A percentile compares a stretch with the other conserved stretches of the same genome.
phyloP scores from a whole-genome alignment of 169 alveolate species.

The Pseudocohnilembus persalinus region DNA sequence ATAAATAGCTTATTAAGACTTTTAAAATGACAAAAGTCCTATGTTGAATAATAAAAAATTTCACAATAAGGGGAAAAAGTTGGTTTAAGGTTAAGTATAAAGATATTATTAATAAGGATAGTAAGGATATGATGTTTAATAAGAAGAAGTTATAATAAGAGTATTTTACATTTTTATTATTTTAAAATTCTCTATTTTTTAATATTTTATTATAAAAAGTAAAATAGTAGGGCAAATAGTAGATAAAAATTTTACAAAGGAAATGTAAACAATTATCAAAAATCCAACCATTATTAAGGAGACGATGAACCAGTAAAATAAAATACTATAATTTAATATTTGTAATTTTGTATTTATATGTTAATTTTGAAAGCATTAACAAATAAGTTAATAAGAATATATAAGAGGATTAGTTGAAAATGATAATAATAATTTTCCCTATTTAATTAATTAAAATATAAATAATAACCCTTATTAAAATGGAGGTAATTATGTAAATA shows the following conservation, averaged over 20 bases:
- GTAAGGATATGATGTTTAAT: neutral
- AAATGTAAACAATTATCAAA: neutral
- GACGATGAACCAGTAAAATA: constrained; percentile 9
- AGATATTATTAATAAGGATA: neutral
- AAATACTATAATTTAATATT: neutral
- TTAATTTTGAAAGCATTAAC: neutral
- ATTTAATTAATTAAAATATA: no score
- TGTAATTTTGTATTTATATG: neutral
- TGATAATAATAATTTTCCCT: neutral
- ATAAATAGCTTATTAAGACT: no score
- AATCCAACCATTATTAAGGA: neutral
- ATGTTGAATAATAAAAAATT: neutral
- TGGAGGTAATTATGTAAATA: no score
- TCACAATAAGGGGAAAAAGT: neutral
- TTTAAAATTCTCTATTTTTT: neutral
- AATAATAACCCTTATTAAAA: no score
- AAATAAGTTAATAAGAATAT: neutral
- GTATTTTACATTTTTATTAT: neutral
- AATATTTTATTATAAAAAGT: neutral
- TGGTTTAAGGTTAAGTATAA: no score
- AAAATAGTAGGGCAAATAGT: constrained; percentile 26
- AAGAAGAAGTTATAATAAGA: constrained; percentile 5
- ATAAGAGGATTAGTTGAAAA: neutral
- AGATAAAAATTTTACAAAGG: constrained; percentile 17
- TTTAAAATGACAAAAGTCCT: neutral